Evolutionary conservation across 345 rosid species (phyloP).

Genomic region (Bruguiera parviflora): DNA sequence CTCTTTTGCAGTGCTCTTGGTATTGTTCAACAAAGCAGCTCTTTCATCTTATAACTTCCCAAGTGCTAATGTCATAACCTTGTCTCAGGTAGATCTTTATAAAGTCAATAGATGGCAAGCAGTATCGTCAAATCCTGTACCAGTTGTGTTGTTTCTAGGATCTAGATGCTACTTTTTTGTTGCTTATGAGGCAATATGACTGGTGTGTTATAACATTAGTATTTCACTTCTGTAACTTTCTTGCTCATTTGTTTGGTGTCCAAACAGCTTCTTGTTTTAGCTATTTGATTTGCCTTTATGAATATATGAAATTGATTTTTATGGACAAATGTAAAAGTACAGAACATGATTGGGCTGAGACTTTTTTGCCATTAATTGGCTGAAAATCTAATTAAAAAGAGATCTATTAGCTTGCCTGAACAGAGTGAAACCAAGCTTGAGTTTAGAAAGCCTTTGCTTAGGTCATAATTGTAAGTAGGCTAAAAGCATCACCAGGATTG

Average conservation of each 20-base stretch:
- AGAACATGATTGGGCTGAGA: not conserved
- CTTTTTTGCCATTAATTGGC: not conserved
- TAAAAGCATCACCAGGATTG: not conserved
- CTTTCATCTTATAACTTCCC: conserved; percentile 91
- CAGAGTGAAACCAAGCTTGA: not conserved
- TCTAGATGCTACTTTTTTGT: not conserved
- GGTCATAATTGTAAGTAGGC: not conserved
- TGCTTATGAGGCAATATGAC: not conserved
- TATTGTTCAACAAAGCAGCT: conserved; percentile 96
- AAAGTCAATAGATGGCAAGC: not conserved
- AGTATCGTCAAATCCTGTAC: not conserved
- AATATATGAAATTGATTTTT: not conserved
- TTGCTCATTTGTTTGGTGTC: not conserved
- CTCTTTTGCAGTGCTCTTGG: conserved; percentile 64
- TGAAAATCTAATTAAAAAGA: not conserved
- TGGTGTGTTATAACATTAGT: not conserved
- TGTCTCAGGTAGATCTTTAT: conserved; percentile 61
- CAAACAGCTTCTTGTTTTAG: not conserved
- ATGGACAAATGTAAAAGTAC: not conserved
- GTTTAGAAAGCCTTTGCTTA: not conserved
- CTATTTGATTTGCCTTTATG: not conserved
- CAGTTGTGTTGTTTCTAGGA: not conserved
- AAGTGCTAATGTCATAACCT: conserved; percentile 79
- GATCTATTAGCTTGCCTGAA: not conserved
- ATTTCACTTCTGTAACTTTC: not conserved